Base-by-base conservation (phyloP, 2,329 filamentous ascomycete species). In the Fusarium sp. region DNA sequence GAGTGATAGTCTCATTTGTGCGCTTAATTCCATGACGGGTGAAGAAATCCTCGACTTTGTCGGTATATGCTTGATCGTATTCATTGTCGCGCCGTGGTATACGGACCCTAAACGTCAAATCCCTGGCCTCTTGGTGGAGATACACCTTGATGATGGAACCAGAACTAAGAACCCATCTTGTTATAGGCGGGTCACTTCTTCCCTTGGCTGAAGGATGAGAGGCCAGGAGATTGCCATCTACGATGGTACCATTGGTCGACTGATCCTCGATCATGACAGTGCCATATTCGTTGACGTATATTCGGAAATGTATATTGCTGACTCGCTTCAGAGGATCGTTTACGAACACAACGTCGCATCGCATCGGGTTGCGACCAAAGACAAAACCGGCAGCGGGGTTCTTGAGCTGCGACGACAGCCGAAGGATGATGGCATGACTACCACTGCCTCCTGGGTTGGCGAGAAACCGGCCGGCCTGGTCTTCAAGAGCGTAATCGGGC, bases 271-370 rank as follows among this genome's bases (percentile, higher is more conserved):
- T 83, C 93, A 99, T 97, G 69, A 97, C 85, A 58, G 92, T 90
- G 30, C 92, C 93, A 67, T 92, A 88, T n/a, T 89, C 84, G 73
- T 97, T 99, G 72, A 97, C 85, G 76, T 91, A 97, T 65, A 99
- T 97, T 54, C 93, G 91, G 77, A 98, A 99, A 77, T 99, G 96
- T n/a, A 92, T 86, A 76, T 98, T 97, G 83, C 95, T 98, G 62
- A 99, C 86, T 42, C 92, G 87, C 77, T 88, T 91, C 53, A 87
- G 83, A 1, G 87, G 86, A 70, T 95, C 91, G 67, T 89, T 84
- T 36, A 82, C 78, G 47, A 93, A 88, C 72, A 86, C 86, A 46
- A 94, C 80, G 60, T 99, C 96, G 78, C 92, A 96, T 34, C 87
- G 85, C 45, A 78, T 72, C 1, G 80, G 72, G 74, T 96, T 95